A percentile compares a stretch with the other conserved stretches of the same genome.
Conservation (phyloP, 2,329 filamentous ascomycete genomes). For the Pochonia chlamydosporia region DNA sequence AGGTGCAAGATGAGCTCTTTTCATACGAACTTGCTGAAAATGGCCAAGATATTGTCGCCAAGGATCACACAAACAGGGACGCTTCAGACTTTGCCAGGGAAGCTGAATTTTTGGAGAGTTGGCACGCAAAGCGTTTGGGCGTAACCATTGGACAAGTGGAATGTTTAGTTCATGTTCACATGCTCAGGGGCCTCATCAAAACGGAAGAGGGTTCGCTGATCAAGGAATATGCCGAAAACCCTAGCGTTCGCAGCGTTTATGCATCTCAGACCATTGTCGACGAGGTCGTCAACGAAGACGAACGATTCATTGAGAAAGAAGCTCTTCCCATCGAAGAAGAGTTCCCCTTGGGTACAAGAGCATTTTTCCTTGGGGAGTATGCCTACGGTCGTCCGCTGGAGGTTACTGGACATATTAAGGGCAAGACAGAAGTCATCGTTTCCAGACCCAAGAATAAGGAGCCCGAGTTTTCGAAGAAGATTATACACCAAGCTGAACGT, state of each 20-base stretch:
- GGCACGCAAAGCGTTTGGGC: conserved; percentile 86
- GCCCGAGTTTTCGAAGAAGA: conserved; percentile 70
- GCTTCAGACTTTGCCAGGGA: conserved; percentile 82
- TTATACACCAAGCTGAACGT: conserved; percentile 65
- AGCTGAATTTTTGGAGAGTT: conserved; percentile 73
- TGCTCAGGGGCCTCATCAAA: conserved; percentile 86
- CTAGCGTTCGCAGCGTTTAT: conserved; percentile 81
- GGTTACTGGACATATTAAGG: conserved; percentile 65
- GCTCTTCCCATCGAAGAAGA: conserved; percentile 89
- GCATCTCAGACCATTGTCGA: conserved; percentile 90
- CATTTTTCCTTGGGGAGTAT: conserved; percentile 92
- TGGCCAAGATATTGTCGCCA: conserved; percentile 58
- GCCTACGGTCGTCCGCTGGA: conserved; percentile 89
- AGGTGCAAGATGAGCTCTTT: conserved; percentile 90
- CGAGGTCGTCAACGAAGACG: conserved; percentile 82
- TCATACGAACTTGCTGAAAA: conserved; percentile 69
- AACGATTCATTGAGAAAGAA: conserved; percentile 83
- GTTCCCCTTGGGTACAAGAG: conserved; percentile 74
- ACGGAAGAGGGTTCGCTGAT: conserved; percentile 85
- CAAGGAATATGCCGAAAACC: conserved; percentile 86
- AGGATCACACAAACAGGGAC: conserved; percentile 67
- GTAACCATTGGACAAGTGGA: conserved; percentile 84
- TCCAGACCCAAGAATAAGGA: conserved; percentile 67
- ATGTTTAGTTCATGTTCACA: conserved; percentile 84
- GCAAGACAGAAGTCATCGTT: conserved; percentile 76